These are phyloP conservation scores for Silene uniflora DNA, from an alignment of 148 eudicot species.

Conservation along the genomic window DNA sequence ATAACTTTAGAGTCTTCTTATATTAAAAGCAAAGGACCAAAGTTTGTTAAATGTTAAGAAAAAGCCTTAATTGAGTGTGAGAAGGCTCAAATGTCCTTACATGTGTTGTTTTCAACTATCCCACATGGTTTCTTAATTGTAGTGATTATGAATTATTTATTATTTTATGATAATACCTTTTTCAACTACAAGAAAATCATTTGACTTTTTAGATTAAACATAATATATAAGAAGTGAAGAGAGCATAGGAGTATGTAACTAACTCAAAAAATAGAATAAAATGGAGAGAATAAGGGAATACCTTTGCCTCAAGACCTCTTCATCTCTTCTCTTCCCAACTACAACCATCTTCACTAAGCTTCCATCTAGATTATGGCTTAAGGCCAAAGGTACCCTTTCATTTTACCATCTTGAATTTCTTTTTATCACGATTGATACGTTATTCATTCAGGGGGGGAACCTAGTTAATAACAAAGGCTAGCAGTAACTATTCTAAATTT, in stretches of 20 bases:
- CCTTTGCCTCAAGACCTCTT: conserved; percentile 27
- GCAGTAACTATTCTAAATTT: too few relatives aligned
- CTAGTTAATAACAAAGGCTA: too few relatives aligned
- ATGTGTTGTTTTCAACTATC: conserved; percentile 7
- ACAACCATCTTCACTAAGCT: conserved; percentile 22
- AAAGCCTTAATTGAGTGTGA: conserved; percentile 20
- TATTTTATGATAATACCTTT: background rate
- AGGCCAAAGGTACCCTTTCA: conserved; percentile 23
- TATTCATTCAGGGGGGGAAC: too few relatives aligned
- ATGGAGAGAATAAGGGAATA: conserved; percentile 29
- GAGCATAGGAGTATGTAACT: background rate
- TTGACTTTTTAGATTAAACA: conserved; percentile 19
- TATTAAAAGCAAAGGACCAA: conserved; percentile 22
- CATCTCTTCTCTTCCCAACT: conserved; percentile 24
- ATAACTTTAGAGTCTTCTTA: background rate
- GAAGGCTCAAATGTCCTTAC: conserved; percentile 1
- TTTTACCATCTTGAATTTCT: background rate
- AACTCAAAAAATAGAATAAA: background rate
- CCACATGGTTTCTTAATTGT: background rate
- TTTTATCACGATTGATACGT: too few relatives aligned
- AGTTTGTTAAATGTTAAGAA: background rate
- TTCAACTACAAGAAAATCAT: conserved; percentile 13
- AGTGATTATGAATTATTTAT: background rate
- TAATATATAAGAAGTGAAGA: conserved; percentile 23
- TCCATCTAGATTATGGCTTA: conserved; percentile 23